phyloP scores from a whole-genome alignment of 768 basidiomycete genomes.

The Psilocybe azurescens region DNA sequence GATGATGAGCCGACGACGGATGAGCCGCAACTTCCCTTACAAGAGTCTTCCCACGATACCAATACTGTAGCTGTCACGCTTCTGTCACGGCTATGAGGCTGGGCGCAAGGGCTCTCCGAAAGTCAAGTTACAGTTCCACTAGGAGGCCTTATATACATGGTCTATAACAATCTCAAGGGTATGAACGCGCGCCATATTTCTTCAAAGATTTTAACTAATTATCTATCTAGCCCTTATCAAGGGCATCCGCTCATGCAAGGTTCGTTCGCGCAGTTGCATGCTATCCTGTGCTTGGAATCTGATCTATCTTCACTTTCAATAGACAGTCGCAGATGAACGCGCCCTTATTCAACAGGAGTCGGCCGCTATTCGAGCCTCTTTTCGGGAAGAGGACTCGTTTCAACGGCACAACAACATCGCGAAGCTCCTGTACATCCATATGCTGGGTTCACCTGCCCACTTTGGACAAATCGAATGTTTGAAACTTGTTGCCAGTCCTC shows the following conservation, averaged over 20 bases:
- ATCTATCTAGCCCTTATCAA: slow-evolving; percentile 84
- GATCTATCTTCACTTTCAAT: slow-evolving; percentile 27
- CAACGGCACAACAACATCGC: slow-evolving; percentile 97
- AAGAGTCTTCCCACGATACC: no score
- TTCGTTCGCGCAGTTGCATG: slow-evolving; percentile 29
- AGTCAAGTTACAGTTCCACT: neutral
- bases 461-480: slow-evolving; percentile 99
- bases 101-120: slow-evolving; percentile 10
- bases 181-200: slow-evolving; percentile 21
- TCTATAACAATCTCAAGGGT: slow-evolving; percentile 90
- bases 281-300: slow-evolving; percentile 21
- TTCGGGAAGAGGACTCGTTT: slow-evolving; percentile 96
- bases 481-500: slow-evolving; percentile 92
- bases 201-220: slow-evolving; percentile 28
- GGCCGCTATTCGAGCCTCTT: slow-evolving; percentile 94
- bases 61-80: neutral
- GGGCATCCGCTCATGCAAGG: slow-evolving; percentile 98
- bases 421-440: slow-evolving; percentile 97
- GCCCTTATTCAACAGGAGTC: slow-evolving; percentile 97
- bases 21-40: no score
- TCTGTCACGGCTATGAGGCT: slow-evolving; percentile 5
- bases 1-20: no score
- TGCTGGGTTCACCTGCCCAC: slow-evolving; percentile 98
- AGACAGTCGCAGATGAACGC: slow-evolving; percentile 99
- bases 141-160: slow-evolving; percentile 47